A percentile compares a stretch with the other conserved stretches of the same genome.
phyloP scores from a whole-genome alignment of 352 stramenopile genomes.

The Blastocystis sp. region DNA sequence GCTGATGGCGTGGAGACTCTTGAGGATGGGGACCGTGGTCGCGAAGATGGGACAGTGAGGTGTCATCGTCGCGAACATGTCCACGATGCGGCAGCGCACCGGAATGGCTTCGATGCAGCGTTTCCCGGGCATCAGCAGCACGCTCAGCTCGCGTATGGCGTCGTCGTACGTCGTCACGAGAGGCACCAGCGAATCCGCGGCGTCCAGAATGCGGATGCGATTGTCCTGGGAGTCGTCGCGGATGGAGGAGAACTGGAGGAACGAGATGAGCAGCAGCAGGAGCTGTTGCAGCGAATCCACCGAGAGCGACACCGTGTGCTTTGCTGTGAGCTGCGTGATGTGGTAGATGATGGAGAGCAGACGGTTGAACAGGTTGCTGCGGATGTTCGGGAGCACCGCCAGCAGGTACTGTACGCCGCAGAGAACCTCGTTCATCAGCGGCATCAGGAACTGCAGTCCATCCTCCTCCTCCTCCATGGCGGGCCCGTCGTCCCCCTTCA shows the following conservation, averaged over 20 bases:
- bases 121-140: background rate
- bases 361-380: constrained; percentile 22
- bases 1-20: constrained; percentile 5
- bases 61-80: background rate
- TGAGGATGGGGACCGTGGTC: background rate
- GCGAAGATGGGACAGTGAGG: background rate
- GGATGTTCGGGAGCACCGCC: background rate
- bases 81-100: background rate
- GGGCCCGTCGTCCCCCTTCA: background rate
- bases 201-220: background rate
- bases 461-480: background rate
- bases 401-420: constrained; percentile 20
- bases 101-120: background rate
- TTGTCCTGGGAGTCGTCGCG: background rate
- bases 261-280: constrained; percentile 12
- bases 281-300: background rate
- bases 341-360: constrained; percentile 35
- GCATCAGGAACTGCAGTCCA: constrained; percentile 12
- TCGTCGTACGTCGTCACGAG: background rate
- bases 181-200: background rate
- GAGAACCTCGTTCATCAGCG: background rate
- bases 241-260: background rate
- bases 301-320: background rate
- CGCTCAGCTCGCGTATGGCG: background rate
- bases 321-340: background rate